These are phyloP conservation scores for Globisporangium iwayamae DNA, from an alignment of 352 stramenopile species.

Conservation along the genomic window DNA sequence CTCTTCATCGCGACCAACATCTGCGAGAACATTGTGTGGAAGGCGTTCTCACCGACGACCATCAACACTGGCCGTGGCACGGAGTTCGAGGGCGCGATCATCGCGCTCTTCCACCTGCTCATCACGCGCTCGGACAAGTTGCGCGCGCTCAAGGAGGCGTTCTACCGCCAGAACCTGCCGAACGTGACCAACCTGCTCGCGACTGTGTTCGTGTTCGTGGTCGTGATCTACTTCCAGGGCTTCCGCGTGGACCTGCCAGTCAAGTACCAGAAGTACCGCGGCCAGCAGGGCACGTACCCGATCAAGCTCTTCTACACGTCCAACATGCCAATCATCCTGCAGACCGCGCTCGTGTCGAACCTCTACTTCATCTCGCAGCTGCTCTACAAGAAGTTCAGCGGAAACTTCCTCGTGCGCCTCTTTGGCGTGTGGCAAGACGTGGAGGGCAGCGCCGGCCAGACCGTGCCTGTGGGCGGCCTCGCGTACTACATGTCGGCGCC, in stretches of 20 bases:
- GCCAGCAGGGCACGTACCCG: slow-evolving; percentile 98
- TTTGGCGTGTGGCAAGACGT: slow-evolving; percentile 98
- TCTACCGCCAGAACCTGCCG: slow-evolving; percentile 99
- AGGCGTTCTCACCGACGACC: slow-evolving; percentile 98
- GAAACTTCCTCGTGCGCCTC: slow-evolving; percentile 97
- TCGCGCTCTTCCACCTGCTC: slow-evolving; percentile 98
- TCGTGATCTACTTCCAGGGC: slow-evolving; percentile 99
- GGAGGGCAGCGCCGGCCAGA: slow-evolving; percentile 91
- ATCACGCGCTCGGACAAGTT: slow-evolving; percentile 98
- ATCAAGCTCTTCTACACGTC: slow-evolving; percentile 99
- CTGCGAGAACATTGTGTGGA: slow-evolving; percentile 99
- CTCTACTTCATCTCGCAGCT: slow-evolving; percentile 99
- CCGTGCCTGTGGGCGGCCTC: slow-evolving; percentile 95
- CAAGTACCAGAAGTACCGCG: slow-evolving; percentile 99
- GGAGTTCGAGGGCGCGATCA: slow-evolving; percentile 99
- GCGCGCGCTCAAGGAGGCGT: slow-evolving; percentile 95
- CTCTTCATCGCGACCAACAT: slow-evolving; percentile 99
- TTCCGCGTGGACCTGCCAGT: slow-evolving; percentile 91
- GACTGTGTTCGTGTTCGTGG: slow-evolving; percentile 98
- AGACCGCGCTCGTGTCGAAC: slow-evolving; percentile 98
- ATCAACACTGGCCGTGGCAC: slow-evolving; percentile 99
- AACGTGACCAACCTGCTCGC: slow-evolving; percentile 99
- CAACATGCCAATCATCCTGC: slow-evolving; percentile 99
- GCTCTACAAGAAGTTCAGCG: slow-evolving; percentile 98
- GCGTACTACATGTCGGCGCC: slow-evolving; percentile 99